A percentile compares a stretch with the other conserved stretches of the same genome.
phyloP scores from a whole-genome alignment of 345 rosid species.

The Mallotus nudiflorus region DNA sequence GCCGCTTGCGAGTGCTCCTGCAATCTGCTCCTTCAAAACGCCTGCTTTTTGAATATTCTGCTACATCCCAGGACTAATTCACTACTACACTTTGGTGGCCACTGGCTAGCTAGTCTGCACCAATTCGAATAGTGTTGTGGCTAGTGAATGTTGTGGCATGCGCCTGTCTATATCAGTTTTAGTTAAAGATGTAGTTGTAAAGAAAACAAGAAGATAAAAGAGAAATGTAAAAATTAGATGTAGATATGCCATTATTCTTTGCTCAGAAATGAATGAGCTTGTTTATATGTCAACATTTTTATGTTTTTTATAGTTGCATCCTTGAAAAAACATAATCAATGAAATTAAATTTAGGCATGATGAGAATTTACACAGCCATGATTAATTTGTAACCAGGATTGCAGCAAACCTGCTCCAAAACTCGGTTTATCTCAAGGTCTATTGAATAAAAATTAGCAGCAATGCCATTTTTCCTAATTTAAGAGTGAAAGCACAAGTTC shows the following conservation, averaged over 20 bases:
- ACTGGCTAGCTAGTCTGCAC: not conserved
- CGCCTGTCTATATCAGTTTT: not conserved
- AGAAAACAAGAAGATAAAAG: not conserved
- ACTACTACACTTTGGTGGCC: not conserved
- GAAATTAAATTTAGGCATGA: conserved; percentile 1
- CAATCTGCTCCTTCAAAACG: conserved; percentile 93
- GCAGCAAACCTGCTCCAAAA: too few relatives aligned
- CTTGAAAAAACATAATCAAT: conserved; percentile 16
- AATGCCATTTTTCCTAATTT: too few relatives aligned
- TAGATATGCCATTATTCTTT: conserved; percentile 31
- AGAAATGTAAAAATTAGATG: conserved; percentile 19
- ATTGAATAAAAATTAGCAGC: too few relatives aligned
- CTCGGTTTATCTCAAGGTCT: too few relatives aligned
- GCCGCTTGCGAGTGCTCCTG: conserved; percentile 82
- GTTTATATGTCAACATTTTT: conserved; percentile 17
- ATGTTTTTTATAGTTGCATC: conserved; percentile 1
- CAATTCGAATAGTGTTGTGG: not conserved
- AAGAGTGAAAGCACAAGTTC: too few relatives aligned
- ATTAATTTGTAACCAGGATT: too few relatives aligned
- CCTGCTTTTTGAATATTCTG: conserved; percentile 88
- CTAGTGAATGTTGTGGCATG: not conserved
- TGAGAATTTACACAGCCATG: too few relatives aligned
- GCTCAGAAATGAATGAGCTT: conserved; percentile 36
- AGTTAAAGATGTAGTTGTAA: not conserved
- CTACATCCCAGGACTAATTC: conserved; percentile 78